Conservation (phyloP, 495 filamentous ascomycete genomes). For the Podospora appendiculata region DNA sequence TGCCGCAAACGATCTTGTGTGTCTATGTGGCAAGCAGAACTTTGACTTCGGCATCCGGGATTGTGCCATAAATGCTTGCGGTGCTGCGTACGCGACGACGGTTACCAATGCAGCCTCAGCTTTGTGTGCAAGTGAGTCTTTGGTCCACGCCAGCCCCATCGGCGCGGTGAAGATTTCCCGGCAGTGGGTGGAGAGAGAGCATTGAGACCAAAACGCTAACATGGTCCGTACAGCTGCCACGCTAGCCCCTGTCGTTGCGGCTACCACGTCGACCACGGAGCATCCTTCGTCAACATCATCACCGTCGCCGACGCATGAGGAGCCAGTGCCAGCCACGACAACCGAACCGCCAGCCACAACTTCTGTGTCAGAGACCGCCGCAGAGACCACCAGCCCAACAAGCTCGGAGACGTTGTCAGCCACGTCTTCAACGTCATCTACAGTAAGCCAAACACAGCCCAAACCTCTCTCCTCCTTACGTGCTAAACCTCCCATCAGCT, state of each 20-base stretch:
- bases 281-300: background rate
- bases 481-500: background rate
- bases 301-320: background rate
- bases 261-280: background rate
- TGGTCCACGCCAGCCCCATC: background rate
- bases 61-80: conserved; percentile 15
- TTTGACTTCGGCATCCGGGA: conserved; percentile 10
- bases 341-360: no score
- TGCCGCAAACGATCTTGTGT: conserved; percentile 10
- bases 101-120: conserved; percentile 9
- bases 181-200: background rate
- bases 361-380: no score
- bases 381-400: no score
- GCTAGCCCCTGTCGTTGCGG: background rate
- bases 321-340: no score
- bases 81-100: conserved; percentile 4
- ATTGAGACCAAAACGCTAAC: background rate
- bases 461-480: no score
- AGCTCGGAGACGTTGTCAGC: background rate
- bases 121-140: conserved; percentile 29
- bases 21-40: conserved; percentile 19
- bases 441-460: background rate
- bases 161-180: background rate
- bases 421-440: background rate
- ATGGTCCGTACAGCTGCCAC: conserved; percentile 8